Evolutionary conservation across 169 alveolate genomes (phyloP).

Genomic region (Plasmodium malariae): DNA sequence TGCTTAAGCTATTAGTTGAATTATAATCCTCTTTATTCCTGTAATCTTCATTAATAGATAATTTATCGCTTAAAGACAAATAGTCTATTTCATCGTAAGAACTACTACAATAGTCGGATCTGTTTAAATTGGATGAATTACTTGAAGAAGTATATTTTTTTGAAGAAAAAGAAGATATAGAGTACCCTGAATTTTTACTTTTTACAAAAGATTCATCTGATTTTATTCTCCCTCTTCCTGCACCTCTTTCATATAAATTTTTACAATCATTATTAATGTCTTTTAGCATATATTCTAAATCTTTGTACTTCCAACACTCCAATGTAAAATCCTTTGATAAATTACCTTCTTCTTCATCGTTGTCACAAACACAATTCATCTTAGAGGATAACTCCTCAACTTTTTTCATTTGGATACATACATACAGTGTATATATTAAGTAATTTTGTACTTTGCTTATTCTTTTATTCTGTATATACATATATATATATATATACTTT

Average conservation of each 20-base stretch:
- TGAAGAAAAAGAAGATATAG: background rate
- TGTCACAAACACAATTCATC: background rate
- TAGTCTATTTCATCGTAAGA: conserved; percentile 25
- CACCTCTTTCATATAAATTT: background rate
- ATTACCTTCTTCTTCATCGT: background rate
- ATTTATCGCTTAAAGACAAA: conserved; percentile 24
- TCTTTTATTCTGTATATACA: background rate
- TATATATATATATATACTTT: too few species aligned
- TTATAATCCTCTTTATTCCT: background rate
- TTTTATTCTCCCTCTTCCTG: background rate
- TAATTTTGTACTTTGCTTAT: background rate
- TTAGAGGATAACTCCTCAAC: background rate
- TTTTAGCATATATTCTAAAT: conserved; percentile 25
- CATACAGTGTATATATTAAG: background rate
- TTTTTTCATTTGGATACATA: background rate
- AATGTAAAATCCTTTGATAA: background rate
- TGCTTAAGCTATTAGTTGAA: background rate
- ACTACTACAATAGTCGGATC: background rate
- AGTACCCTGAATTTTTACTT: background rate
- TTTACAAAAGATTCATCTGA: background rate
- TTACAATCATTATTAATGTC: conserved; percentile 32
- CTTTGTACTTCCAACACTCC: background rate
- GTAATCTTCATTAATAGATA: conserved; percentile 7
- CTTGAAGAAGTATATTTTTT: background rate
- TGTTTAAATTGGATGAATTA: background rate